A percentile compares a stretch with the other conserved stretches of the same genome.
These are phyloP conservation scores for Tricladium varicosporioides DNA, from an alignment of 2,329 filamentous ascomycete genomes.

Conservation along the genomic window DNA sequence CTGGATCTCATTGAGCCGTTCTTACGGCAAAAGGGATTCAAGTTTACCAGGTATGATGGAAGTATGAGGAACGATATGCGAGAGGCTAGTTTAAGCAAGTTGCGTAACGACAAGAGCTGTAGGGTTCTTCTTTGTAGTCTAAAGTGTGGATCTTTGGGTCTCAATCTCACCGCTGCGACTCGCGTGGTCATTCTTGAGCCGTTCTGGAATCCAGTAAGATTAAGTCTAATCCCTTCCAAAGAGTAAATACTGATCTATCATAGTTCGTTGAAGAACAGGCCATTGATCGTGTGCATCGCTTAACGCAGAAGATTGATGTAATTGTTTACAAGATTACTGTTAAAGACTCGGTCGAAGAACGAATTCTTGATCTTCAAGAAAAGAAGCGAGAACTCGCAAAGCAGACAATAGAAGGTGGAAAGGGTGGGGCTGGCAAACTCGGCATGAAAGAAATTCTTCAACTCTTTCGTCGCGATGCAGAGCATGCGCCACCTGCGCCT, in stretches of 20 bases:
- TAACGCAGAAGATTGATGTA: constrained; percentile 93
- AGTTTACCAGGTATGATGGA: constrained; percentile 88
- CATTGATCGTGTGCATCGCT: constrained; percentile 96
- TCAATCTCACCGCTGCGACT: constrained; percentile 92
- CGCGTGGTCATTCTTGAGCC: constrained; percentile 94
- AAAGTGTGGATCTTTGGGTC: constrained; percentile 86
- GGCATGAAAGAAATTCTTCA: constrained; percentile 91
- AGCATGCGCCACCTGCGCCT: constrained; percentile 24
- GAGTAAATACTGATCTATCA: constrained; percentile 13
- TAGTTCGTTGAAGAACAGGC: constrained; percentile 98
- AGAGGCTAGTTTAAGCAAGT: constrained; percentile 76
- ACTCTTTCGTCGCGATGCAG: constrained; percentile 57
- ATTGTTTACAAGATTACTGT: constrained; percentile 94
- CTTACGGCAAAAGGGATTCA: constrained; percentile 69
- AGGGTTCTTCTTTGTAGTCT: constrained; percentile 88
- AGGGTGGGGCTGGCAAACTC: constrained; percentile 74
- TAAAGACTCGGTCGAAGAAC: constrained; percentile 81
- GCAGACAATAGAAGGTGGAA: constrained; percentile 81
- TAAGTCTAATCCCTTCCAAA: constrained; percentile 11
- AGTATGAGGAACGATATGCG: constrained; percentile 91
- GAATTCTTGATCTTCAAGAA: constrained; percentile 91
- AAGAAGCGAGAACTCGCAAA: constrained; percentile 91
- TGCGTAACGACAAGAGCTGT: constrained; percentile 72
- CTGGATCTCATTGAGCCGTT: constrained; percentile 94
- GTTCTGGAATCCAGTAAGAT: constrained; percentile 80